Evolutionary conservation across 805 yeast species (phyloP).

Genomic region (Candida sphagnicola): DNA sequence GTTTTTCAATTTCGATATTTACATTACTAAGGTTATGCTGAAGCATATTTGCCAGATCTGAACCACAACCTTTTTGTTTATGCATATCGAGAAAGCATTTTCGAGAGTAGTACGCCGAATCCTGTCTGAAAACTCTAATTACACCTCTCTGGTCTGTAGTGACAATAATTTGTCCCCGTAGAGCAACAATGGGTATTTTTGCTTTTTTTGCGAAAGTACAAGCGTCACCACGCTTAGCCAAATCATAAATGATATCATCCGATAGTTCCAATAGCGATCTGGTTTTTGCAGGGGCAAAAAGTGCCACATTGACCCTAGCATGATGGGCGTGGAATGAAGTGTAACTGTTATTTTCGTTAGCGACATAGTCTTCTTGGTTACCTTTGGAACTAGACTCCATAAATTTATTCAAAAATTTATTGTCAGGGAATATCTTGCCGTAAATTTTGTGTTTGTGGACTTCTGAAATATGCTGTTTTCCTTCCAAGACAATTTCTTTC

Average conservation of each 20-base stretch:
- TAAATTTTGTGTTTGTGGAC: slow-evolving; percentile 27
- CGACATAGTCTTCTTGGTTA: slow-evolving; percentile 18
- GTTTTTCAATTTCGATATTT: background rate
- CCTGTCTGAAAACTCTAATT: slow-evolving; percentile 78
- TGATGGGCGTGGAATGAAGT: slow-evolving; percentile 76
- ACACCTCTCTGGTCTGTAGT: slow-evolving; percentile 73
- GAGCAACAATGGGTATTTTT: background rate
- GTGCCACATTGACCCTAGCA: slow-evolving; percentile 67
- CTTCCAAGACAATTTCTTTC: slow-evolving; percentile 31
- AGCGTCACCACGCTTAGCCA: slow-evolving; percentile 28
- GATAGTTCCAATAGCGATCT: slow-evolving; percentile 62
- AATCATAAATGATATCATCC: slow-evolving; percentile 75
- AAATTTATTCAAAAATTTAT: slow-evolving; percentile 22
- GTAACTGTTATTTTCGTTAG: slow-evolving; percentile 56
- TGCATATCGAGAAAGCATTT: slow-evolving; percentile 16
- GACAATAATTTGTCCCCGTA: slow-evolving; percentile 52
- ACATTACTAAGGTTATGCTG: no score
- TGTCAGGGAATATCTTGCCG: slow-evolving; percentile 24
- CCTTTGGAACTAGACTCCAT: slow-evolving; percentile 19
- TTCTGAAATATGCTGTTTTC: slow-evolving; percentile 30
- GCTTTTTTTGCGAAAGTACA: slow-evolving; percentile 6
- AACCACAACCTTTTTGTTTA: slow-evolving; percentile 8
- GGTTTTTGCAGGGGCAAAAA: slow-evolving; percentile 73
- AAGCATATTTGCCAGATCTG: background rate
- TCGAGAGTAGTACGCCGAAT: slow-evolving; percentile 50